Percentiles rank a stretch among this genome's conserved stretches.
These are phyloP conservation scores for Suillus variegatus DNA, from an alignment of 768 basidiomycete species.

Conservation along the genomic window DNA sequence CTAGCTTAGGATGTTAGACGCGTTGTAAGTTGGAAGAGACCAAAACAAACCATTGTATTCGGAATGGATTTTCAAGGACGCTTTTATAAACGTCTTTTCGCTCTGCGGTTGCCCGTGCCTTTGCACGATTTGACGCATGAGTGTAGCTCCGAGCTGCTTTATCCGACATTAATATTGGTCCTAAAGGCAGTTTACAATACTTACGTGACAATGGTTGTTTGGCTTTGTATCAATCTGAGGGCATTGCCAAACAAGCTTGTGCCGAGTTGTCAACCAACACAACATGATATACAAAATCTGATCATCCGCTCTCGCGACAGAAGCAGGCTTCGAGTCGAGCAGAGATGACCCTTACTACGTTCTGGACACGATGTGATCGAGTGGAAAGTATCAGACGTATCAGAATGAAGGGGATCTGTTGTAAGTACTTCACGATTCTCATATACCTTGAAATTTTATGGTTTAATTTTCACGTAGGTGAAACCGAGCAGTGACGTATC, in stretches of 20 bases:
- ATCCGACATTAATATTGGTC: conserved; percentile 34
- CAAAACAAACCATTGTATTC: conserved; percentile 50
- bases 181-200: no score
- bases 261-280: background rate
- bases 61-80: conserved; percentile 37
- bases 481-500: conserved; percentile 40
- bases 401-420: conserved; percentile 45
- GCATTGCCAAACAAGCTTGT: background rate
- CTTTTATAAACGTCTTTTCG: conserved; percentile 68
- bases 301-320: background rate
- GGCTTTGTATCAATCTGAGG: background rate
- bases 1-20: conserved; percentile 34
- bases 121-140: conserved; percentile 66
- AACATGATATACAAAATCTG: background rate
- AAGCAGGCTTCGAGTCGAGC: conserved; percentile 35
- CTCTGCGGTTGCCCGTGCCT: conserved; percentile 43
- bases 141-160: conserved; percentile 53
- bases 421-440: conserved; percentile 32
- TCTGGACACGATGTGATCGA: conserved; percentile 55
- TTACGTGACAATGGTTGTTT: background rate
- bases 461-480: conserved; percentile 25
- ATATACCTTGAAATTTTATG: conserved; percentile 6
- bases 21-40: conserved; percentile 8
- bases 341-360: conserved; percentile 37
- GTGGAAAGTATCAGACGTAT: conserved; percentile 40